Evolutionary conservation across 805 yeast species (phyloP).

Genomic region (Peterozyma toletana): DNA sequence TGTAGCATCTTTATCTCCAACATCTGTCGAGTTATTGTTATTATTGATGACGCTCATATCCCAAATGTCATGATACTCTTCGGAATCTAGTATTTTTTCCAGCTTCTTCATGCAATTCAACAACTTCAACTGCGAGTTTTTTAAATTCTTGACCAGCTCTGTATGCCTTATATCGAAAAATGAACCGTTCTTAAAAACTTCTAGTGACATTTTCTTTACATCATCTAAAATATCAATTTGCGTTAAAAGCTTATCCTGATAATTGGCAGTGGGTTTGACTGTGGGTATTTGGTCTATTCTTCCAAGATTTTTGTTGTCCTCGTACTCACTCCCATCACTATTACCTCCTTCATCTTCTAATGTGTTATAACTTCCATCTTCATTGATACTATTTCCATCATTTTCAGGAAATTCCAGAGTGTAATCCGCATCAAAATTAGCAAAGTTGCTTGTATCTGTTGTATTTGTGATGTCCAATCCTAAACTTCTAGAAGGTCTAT

Average conservation of each 20-base stretch:
- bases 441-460: not conserved
- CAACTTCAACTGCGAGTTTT: constrained; percentile 47
- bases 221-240: constrained; percentile 83
- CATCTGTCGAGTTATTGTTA: not conserved
- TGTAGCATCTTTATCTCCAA: constrained; percentile 1
- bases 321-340: not conserved
- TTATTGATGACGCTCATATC: constrained; percentile 9
- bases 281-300: constrained; percentile 43
- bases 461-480: no score
- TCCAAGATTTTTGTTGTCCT: not conserved
- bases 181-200: constrained; percentile 34
- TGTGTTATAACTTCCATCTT: not conserved
- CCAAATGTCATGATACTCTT: constrained; percentile 23
- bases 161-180: constrained; percentile 46
- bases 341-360: not conserved
- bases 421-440: constrained; percentile 8
- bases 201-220: constrained; percentile 51
- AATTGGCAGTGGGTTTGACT: constrained; percentile 51
- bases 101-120: constrained; percentile 28
- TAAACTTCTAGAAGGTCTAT: no score
- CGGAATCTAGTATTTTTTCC: constrained; percentile 17
- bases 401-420: constrained; percentile 9
- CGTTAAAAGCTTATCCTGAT: constrained; percentile 78
- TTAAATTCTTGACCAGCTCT: constrained; percentile 42
- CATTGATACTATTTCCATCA: constrained; percentile 6